These are phyloP conservation scores for Purshia tridentata DNA, from an alignment of 306 rosid genomes.

Conservation along the genomic window DNA sequence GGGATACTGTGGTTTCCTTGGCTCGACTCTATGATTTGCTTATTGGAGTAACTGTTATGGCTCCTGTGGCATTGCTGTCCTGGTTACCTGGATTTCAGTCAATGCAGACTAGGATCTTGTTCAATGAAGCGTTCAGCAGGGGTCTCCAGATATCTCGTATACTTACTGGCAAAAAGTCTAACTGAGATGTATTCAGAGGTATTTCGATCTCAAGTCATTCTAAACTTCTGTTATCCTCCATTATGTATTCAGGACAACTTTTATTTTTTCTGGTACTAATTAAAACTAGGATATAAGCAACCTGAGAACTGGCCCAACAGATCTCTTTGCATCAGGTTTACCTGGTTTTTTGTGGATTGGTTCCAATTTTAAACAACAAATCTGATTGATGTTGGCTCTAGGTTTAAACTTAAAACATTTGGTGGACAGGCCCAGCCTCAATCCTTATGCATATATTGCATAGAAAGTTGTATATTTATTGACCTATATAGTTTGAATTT, in stretches of 20 bases:
- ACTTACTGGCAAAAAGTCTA: constrained; percentile 70
- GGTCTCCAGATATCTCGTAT: constrained; percentile 95
- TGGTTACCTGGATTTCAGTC: constrained; percentile 97
- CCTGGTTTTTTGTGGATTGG: not conserved
- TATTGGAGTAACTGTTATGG: constrained; percentile 79
- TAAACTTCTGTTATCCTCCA: not conserved
- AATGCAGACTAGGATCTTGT: constrained; percentile 94
- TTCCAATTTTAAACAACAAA: not conserved
- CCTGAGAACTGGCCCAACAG: no score
- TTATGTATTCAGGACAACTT: not conserved
- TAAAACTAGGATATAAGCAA: no score
- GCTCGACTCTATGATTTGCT: constrained; percentile 83
- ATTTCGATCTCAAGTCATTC: constrained; percentile 23
- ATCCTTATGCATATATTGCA: no score
- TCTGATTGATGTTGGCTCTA: not conserved
- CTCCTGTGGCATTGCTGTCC: constrained; percentile 78
- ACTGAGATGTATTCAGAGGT: constrained; percentile 53
- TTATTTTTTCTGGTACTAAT: not conserved
- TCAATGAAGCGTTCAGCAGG: constrained; percentile 94
- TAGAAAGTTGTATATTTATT: no score
- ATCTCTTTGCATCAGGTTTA: not conserved
- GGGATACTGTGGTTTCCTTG: constrained; percentile 84
- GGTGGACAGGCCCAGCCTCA: not conserved
- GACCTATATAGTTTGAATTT: not conserved
- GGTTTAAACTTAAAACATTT: no score